Evolutionary conservation across 441 rosid genomes (phyloP), one percentile per base, ranked within the genome.

Genomic region (Pelargonium fulgidum): DNA sequence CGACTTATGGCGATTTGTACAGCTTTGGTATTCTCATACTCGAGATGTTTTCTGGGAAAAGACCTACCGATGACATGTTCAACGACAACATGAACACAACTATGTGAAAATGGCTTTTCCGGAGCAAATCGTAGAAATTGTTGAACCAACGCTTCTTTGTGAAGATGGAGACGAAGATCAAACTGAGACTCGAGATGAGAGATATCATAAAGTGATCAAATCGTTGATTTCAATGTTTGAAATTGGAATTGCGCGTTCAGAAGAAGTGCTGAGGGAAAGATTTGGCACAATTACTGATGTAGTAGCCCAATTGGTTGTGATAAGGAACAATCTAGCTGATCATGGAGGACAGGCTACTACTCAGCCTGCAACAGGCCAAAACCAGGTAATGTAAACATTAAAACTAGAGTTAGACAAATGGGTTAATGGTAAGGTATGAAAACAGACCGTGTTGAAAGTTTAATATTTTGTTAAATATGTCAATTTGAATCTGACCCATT

Each of bases 31-130:
- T 72, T 17, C 17, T 72, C 13, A 7, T 2, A 26, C 45, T 72
- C 10, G 75, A 67, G 63, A 0, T 4, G 56, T 67, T 67, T 22
- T 39, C 67, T 0, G 63, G 75, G 8, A 72, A 67, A 65, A 47
- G 67, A 20, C 68, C 45, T 22, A 62, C 54, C 1, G 54, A 62
- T 14, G 62, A 62, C 66, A 62, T 61, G 41, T 67, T 67, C 59
- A 56, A 62, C 14, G 75, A 67, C 11, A 65, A 9, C 5, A 11
- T 67, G 4, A 72, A 67, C 70, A 11, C 0, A 56, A 62, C 33
- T 62, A 58, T 0, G 45, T 65, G 0, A 0, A 1, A 26, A 22
- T 0, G 7, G 71, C 62, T 47, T 67, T 67, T 39, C 59, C 64
- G 0, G 71, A 68, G 11, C 36, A 1, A 20, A 54, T 47, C 2